Evolutionary conservation across 345 rosid species (phyloP).

Genomic region (Gossypium bickii): DNA sequence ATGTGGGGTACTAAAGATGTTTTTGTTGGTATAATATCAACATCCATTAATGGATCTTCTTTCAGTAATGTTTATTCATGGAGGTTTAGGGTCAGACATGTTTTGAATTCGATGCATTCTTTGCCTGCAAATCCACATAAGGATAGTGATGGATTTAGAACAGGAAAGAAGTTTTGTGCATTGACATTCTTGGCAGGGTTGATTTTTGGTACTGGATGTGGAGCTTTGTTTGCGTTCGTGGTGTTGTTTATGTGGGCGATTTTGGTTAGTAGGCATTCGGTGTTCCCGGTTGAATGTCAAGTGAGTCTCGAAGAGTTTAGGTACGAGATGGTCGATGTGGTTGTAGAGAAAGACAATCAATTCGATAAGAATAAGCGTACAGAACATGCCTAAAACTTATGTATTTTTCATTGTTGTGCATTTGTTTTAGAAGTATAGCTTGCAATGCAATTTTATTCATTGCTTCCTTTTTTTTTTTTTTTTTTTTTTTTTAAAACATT

Average conservation of each 20-base stretch:
- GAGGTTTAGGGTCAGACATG: constrained; percentile 37
- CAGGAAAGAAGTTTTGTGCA: constrained; percentile 22
- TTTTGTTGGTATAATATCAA: constrained; percentile 34
- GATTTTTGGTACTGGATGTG: constrained; percentile 39
- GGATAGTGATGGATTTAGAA: constrained; percentile 12
- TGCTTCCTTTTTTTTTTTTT: not conserved
- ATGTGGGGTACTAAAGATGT: constrained; percentile 43
- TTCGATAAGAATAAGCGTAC: constrained; percentile 13
- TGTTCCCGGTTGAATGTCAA: constrained; percentile 20
- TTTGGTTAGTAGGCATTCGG: constrained; percentile 26
- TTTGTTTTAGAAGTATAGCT: not conserved
- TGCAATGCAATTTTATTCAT: not conserved
- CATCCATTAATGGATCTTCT: constrained; percentile 22
- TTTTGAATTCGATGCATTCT: constrained; percentile 44
- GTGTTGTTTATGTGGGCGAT: constrained; percentile 36
- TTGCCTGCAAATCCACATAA: constrained; percentile 37
- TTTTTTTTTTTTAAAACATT: too few relatives aligned
- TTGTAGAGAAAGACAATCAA: constrained; percentile 24
- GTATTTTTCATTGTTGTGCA: not conserved
- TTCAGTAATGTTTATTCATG: constrained; percentile 34
- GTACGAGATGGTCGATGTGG: constrained; percentile 41
- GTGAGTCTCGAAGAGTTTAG: constrained; percentile 27
- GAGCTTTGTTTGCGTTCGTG: constrained; percentile 37
- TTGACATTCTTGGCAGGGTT: constrained; percentile 41
- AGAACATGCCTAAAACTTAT: not conserved